These are phyloP conservation scores for Chrysopogon serrulatus DNA, from an alignment of 176 grass and related monocot genomes.

Conservation along the genomic window DNA sequence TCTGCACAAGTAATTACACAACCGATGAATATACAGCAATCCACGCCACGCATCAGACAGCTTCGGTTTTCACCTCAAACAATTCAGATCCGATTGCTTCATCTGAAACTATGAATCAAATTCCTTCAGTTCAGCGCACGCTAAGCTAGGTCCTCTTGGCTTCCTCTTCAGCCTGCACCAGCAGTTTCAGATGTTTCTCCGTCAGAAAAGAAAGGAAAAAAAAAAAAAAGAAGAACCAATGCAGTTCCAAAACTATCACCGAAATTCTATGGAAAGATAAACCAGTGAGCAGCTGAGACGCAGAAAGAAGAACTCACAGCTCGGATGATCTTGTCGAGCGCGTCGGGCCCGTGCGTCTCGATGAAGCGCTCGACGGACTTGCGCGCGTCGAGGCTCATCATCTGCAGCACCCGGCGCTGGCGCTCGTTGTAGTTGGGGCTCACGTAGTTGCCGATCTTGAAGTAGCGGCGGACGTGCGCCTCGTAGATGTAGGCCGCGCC, in stretches of 20 bases:
- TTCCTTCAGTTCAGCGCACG: neutral
- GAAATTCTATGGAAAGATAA: neutral
- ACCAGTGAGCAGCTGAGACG: neutral
- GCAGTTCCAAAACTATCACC: neutral
- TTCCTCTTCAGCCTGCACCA: slow-evolving; percentile 54
- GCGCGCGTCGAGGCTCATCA: slow-evolving; percentile 89
- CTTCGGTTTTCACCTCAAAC: neutral
- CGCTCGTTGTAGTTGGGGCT: slow-evolving; percentile 58
- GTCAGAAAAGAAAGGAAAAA: neutral
- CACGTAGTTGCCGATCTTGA: slow-evolving; percentile 81
- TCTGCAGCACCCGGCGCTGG: slow-evolving; percentile 75
- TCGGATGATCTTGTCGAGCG: slow-evolving; percentile 73
- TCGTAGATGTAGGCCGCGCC: slow-evolving; percentile 96
- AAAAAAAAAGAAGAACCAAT: neutral
- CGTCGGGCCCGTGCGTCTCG: slow-evolving; percentile 64
- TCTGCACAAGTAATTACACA: neutral
- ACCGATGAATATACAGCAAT: neutral
- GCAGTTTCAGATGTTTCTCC: neutral
- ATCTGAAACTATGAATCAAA: slow-evolving; percentile 20
- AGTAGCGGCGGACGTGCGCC: slow-evolving; percentile 65
- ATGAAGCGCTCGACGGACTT: slow-evolving; percentile 81
- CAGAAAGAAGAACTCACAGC: slow-evolving; percentile 33
- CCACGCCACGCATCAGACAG: neutral
- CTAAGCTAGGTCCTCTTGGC: slow-evolving; percentile 34
- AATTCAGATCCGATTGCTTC: neutral